A percentile compares a stretch with the other conserved stretches of the same genome.
phyloP scores from a whole-genome alignment of 2,329 filamentous ascomycete genomes.

The Madurella mycetomatis region DNA sequence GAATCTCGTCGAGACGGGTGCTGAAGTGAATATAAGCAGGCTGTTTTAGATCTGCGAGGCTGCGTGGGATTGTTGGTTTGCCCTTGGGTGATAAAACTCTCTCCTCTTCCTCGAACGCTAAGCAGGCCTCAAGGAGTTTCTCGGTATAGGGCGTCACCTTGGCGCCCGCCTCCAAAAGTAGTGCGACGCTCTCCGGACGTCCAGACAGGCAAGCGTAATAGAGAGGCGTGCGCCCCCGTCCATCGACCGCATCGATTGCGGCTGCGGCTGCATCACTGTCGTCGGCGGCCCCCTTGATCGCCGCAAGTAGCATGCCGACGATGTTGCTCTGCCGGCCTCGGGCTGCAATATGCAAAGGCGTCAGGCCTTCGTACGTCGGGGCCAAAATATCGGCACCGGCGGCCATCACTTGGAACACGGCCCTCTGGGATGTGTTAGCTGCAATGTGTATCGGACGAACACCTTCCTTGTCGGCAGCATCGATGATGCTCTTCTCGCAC shows the following conservation, averaged over 20 bases:
- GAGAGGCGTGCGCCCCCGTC: slow-evolving; percentile 17
- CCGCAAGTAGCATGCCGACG: slow-evolving; percentile 29
- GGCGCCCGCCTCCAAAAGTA: slow-evolving; percentile 29
- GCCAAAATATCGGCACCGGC: slow-evolving; percentile 32
- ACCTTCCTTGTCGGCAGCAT: slow-evolving; percentile 5
- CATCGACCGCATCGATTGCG: neutral
- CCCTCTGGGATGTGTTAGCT: slow-evolving; percentile 17
- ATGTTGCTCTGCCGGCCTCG: slow-evolving; percentile 32
- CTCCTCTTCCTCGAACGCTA: neutral
- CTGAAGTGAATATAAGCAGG: neutral
- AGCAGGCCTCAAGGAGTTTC: slow-evolving; percentile 20
- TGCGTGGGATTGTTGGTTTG: too few species aligned
- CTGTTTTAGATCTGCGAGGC: neutral
- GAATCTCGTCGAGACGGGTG: slow-evolving; percentile 10
- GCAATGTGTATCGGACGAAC: slow-evolving; percentile 9
- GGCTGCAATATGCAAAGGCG: slow-evolving; percentile 38
- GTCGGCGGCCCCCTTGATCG: neutral
- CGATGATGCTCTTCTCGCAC: slow-evolving; percentile 1
- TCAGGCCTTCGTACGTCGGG: slow-evolving; percentile 33
- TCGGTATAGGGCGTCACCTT: neutral
- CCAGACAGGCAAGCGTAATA: slow-evolving; percentile 27
- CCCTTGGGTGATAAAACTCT: too few species aligned
- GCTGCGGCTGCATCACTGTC: neutral
- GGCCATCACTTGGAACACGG: slow-evolving; percentile 30
- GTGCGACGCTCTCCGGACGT: slow-evolving; percentile 25